Conservation (phyloP, 78 protist species). For the Guillardia theta region DNA sequence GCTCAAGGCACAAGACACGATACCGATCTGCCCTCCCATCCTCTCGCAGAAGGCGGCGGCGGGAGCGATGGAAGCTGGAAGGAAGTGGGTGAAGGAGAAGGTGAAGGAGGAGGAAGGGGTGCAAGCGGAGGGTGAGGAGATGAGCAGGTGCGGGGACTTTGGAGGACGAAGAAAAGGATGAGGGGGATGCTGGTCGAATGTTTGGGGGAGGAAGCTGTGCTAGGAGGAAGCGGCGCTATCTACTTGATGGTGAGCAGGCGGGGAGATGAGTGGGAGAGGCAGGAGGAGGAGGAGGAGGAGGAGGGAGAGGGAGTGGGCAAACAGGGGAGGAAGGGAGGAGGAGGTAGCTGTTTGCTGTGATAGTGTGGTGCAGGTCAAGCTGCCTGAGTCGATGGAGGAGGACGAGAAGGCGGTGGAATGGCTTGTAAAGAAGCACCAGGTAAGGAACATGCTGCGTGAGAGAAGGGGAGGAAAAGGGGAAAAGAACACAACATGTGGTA, state of each 20-base stretch:
- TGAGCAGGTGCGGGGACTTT: neutral
- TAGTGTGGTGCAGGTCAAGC: neutral
- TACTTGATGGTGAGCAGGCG: neutral
- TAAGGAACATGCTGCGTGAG: neutral
- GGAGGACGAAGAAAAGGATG: no score
- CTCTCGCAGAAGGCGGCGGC: conserved; percentile 3
- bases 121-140: neutral
- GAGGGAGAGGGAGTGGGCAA: no score
- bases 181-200: neutral
- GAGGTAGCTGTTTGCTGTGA: neutral
- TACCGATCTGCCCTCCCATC: conserved; percentile 33
- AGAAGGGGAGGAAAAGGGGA: neutral
- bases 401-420: neutral
- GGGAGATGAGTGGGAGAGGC: no score
- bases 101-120: no score
- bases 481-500: neutral
- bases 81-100: neutral
- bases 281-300: no score
- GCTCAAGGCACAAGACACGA: conserved; percentile 14
- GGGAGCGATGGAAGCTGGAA: neutral
- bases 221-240: neutral
- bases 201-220: neutral
- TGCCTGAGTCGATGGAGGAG: neutral
- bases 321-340: neutral
- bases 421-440: neutral